Percentiles rank a stretch among this genome's conserved stretches.
These are phyloP conservation scores for Calycina marina DNA, from an alignment of 2,329 filamentous ascomycete species.

Conservation along the genomic window DNA sequence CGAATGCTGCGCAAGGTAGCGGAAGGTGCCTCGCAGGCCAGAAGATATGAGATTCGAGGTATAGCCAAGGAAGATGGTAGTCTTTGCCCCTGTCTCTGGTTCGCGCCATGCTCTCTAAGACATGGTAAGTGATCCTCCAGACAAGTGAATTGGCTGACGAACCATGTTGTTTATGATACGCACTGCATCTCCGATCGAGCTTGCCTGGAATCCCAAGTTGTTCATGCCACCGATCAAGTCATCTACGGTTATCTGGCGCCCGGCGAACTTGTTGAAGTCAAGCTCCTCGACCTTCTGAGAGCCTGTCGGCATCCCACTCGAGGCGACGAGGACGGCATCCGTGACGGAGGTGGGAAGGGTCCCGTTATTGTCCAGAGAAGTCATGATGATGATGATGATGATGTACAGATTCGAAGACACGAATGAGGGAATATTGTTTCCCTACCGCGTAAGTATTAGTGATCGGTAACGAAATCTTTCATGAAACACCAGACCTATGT, in stretches of 20 bases:
- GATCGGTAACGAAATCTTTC: no score
- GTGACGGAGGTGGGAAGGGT: slow-evolving; percentile 47
- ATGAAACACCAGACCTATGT: no score
- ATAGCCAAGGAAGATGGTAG: slow-evolving; percentile 94
- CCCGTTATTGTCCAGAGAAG: slow-evolving; percentile 3
- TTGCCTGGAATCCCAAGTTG: slow-evolving; percentile 75
- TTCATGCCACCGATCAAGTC: slow-evolving; percentile 72
- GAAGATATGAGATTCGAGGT: slow-evolving; percentile 97
- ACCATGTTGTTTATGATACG: slow-evolving; percentile 96
- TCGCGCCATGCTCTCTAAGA: slow-evolving; percentile 62
- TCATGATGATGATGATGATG: no score
- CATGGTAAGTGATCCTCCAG: slow-evolving; percentile 1
- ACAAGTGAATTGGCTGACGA: slow-evolving; percentile 9
- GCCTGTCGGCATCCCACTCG: slow-evolving; percentile 64
- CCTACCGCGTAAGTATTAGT: no score
- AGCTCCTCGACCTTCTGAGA: slow-evolving; percentile 77
- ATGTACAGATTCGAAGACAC: no score
- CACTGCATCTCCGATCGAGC: slow-evolving; percentile 71
- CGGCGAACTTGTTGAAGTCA: slow-evolving; percentile 74
- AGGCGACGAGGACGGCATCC: slow-evolving; percentile 73
- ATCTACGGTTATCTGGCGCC: slow-evolving; percentile 65
- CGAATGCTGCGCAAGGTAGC: slow-evolving; percentile 83
- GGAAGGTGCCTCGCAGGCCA: slow-evolving; percentile 77
- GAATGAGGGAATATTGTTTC: no score
- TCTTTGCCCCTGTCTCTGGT: slow-evolving; percentile 60